Base-by-base conservation (phyloP, 768 basidiomycete species). In the Suillus paluster region DNA sequence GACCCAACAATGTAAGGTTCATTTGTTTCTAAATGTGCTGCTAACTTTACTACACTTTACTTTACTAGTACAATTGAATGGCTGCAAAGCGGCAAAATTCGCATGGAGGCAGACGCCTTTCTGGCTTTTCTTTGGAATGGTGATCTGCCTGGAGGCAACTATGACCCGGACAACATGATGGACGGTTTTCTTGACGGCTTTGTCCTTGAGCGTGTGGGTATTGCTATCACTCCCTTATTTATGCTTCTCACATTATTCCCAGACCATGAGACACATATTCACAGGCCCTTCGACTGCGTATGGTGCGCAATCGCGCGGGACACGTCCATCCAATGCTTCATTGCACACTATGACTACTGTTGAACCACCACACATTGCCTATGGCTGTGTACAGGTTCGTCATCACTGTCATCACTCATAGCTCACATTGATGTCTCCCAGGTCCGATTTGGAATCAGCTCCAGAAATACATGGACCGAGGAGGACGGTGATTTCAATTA, bases 401-500 rank as follows among this genome's bases (percentile, higher is more conserved):
- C n/a, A n/a, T n/a, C n/a, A n/a, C n/a, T n/a, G n/a, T n/a, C n/a
- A n/a, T n/a, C n/a, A n/a, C n/a, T n/a, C n/a, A n/a, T n/a, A n/a
- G n/a, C n/a, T n/a, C n/a, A n/a, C n/a, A n/a, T n/a, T n/a, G n/a
- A n/a, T n/a, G n/a, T n/a, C n/a, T n/a, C n/a, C n/a, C n/a, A n/a
- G n/a, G n/a, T n/a, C n/a, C n/a, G n/a, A n/a, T n/a, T n/a, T n/a
- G n/a, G n/a, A n/a, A n/a, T n/a, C n/a, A 46, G 45, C 14, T 49
- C 54, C 1, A 23, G 23, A 46, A 41, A 55, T 25, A 19, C 8
- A 2, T 61, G 54, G 60, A 55, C 33, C 1, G 54, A 61, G 54
- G 38, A 4, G 9, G 60, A 61, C 17, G 60, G 60, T 17, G 27
- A 45, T 10, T 57, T 61, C 25, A 59, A 46, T 9, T 53, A 53